Percentiles rank a stretch among this genome's conserved stretches.
Evolutionary conservation across 2,329 filamentous ascomycete species (phyloP).

Genomic region (Aspergillus transmontanensis): DNA sequence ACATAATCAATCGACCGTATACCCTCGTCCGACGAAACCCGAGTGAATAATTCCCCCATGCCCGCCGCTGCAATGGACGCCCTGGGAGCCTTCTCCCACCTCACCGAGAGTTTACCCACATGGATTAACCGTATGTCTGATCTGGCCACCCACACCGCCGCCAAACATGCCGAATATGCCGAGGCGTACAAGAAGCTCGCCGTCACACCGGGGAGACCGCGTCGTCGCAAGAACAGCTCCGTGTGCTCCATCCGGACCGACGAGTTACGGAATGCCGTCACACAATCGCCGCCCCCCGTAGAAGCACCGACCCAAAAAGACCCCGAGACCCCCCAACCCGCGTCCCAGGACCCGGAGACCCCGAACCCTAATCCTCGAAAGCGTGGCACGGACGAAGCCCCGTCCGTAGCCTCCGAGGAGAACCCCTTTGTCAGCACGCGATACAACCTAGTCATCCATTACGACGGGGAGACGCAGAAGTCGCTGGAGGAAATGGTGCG

Average conservation of each 20-base stretch:
- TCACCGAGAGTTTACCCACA: slow-evolving; percentile 47
- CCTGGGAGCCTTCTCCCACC: slow-evolving; percentile 47
- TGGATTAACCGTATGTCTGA: slow-evolving; percentile 49
- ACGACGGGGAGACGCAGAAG: slow-evolving; percentile 83
- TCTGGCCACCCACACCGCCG: slow-evolving; percentile 42
- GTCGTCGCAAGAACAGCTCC: slow-evolving; percentile 46
- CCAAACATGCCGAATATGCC: slow-evolving; percentile 46
- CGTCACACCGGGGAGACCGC: slow-evolving; percentile 29
- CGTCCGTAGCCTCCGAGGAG: slow-evolving; percentile 36
- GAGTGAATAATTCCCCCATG: slow-evolving; percentile 5
- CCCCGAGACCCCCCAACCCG: slow-evolving; percentile 6
- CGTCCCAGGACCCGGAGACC: slow-evolving; percentile 16
- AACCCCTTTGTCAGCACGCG: slow-evolving; percentile 66
- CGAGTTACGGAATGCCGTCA: slow-evolving; percentile 17
- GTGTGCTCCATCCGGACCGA: slow-evolving; percentile 44
- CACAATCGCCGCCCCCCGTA: slow-evolving; percentile 4
- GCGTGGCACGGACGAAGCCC: slow-evolving; percentile 35
- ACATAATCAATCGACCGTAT: background rate
- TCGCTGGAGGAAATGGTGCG: slow-evolving; percentile 82
- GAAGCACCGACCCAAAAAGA: slow-evolving; percentile 5
- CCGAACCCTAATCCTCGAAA: slow-evolving; percentile 38
- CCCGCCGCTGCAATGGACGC: slow-evolving; percentile 40
- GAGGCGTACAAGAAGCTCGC: slow-evolving; percentile 45
- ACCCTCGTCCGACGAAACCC: background rate
- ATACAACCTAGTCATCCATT: slow-evolving; percentile 84